These are phyloP conservation scores for Tetracladium setigerum DNA, from an alignment of 495 filamentous ascomycete genomes.

Conservation along the genomic window DNA sequence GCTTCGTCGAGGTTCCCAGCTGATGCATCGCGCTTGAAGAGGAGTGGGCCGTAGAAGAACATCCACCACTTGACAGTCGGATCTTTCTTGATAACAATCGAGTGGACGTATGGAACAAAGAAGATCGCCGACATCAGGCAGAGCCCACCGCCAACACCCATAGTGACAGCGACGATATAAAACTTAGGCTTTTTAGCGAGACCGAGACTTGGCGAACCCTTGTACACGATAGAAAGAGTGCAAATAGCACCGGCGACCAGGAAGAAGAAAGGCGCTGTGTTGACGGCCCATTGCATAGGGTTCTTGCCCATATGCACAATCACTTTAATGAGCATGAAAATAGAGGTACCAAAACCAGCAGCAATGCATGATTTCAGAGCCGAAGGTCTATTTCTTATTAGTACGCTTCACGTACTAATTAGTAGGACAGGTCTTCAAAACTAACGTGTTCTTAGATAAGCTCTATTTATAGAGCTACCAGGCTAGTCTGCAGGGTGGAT, in stretches of 20 bases:
- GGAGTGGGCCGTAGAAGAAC: constrained; percentile 46
- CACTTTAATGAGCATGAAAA: constrained; percentile 60
- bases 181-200: constrained; percentile 39
- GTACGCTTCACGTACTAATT: no score
- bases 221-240: constrained; percentile 47
- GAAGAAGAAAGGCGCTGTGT: constrained; percentile 55
- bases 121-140: constrained; percentile 46
- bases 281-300: constrained; percentile 48
- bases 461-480: no score
- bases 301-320: constrained; percentile 51
- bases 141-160: constrained; percentile 50
- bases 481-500: no score
- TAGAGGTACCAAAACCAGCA: constrained; percentile 47
- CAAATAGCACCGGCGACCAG: constrained; percentile 52
- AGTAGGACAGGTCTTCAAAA: no score
- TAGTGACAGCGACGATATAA: constrained; percentile 47
- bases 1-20: constrained; percentile 18
- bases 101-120: constrained; percentile 57
- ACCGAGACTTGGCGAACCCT: constrained; percentile 38
- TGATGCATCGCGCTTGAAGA: constrained; percentile 43
- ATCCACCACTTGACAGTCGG: constrained; percentile 50
- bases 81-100: constrained; percentile 49
- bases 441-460: no score
- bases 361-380: no score
- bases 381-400: no score